A percentile compares a stretch with the other conserved stretches of the same genome.
Conservation (phyloP, 345 rosid species). For the Brassica nigra region DNA sequence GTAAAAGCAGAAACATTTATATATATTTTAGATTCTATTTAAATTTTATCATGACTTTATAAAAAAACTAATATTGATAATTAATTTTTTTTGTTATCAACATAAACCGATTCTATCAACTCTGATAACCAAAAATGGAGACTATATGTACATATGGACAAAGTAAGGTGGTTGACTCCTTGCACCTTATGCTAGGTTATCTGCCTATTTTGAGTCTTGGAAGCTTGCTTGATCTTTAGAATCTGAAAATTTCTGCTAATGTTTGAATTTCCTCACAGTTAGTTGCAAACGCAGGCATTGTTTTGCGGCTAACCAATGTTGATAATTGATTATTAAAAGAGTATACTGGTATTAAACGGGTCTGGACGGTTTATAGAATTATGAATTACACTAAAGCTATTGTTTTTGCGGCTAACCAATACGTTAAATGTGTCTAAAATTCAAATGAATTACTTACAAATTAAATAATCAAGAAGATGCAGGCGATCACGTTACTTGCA, state of each 20-base stretch:
- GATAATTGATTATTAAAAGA: background rate
- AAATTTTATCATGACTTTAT: background rate
- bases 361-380: background rate
- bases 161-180: too few species aligned
- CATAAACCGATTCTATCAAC: too few species aligned
- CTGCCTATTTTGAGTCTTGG: too few species aligned
- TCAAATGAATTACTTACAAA: conserved; percentile 6
- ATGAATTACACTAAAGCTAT: background rate
- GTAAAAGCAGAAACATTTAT: too few species aligned
- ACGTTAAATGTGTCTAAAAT: background rate
- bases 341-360: background rate
- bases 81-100: too few species aligned
- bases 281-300: too few species aligned
- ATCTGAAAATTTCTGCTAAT: too few species aligned
- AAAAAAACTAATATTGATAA: background rate
- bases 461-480: conserved; percentile 10
- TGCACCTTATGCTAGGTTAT: too few species aligned
- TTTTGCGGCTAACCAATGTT: background rate
- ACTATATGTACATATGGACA: too few species aligned
- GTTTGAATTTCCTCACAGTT: too few species aligned
- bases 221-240: too few species aligned
- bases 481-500: conserved; percentile 27
- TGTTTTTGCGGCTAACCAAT: conserved; percentile 7
- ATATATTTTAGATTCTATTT: background rate
- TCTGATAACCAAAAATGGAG: too few species aligned